Conservation (phyloP, 169 alveolate species). For the Condylostoma magnum region DNA sequence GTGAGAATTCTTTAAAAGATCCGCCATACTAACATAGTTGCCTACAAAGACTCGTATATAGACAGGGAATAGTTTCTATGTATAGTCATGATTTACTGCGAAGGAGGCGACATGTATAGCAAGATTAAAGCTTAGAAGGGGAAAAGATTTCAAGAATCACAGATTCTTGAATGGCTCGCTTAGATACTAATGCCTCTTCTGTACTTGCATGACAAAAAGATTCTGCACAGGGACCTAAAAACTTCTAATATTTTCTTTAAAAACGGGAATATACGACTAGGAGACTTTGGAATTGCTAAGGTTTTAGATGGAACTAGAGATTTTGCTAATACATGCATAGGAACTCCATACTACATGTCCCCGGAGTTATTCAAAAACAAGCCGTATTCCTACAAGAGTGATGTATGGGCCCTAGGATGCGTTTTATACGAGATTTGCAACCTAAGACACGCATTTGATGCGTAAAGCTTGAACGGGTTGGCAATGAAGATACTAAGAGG, state of each 20-base stretch:
- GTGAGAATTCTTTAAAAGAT: slow-evolving; percentile 70
- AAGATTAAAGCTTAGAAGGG: slow-evolving; percentile 80
- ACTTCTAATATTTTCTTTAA: slow-evolving; percentile 89
- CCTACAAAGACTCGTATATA: slow-evolving; percentile 85
- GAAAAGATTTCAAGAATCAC: slow-evolving; percentile 72
- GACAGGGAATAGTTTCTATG: slow-evolving; percentile 79
- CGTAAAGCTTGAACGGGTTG: slow-evolving; percentile 81
- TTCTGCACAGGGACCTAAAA: slow-evolving; percentile 92
- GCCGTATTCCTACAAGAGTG: slow-evolving; percentile 84
- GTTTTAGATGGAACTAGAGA: slow-evolving; percentile 85
- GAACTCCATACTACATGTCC: slow-evolving; percentile 93
- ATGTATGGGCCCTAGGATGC: slow-evolving; percentile 89
- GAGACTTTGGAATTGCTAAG: slow-evolving; percentile 94
- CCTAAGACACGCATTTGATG: slow-evolving; percentile 87
- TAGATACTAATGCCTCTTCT: slow-evolving; percentile 84
- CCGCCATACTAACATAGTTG: slow-evolving; percentile 87
- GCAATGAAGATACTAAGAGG: slow-evolving; percentile 84
- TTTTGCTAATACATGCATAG: slow-evolving; percentile 87
- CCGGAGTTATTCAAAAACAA: slow-evolving; percentile 89
- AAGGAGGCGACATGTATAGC: slow-evolving; percentile 90
- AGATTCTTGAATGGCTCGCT: slow-evolving; percentile 84
- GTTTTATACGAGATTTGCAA: slow-evolving; percentile 85
- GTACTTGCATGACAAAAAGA: slow-evolving; percentile 89
- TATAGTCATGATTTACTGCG: slow-evolving; percentile 92
- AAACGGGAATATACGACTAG: slow-evolving; percentile 85